Conservation (phyloP, 331 rosid genomes). For the Cydonia oblonga region DNA sequence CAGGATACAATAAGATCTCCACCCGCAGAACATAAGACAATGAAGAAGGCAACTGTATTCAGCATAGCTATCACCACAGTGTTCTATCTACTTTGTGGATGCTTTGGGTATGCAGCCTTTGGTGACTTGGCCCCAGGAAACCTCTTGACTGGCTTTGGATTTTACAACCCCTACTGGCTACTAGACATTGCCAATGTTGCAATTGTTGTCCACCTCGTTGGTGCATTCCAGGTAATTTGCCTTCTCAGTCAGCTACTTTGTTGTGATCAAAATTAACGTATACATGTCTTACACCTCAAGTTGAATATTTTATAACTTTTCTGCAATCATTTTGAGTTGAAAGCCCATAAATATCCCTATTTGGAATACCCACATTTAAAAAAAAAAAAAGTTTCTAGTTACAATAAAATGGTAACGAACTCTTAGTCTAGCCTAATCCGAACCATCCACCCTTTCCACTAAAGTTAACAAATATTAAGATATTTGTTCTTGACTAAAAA, state of each 20-base stretch:
- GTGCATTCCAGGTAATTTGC: constrained; percentile 55
- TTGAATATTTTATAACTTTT: background rate
- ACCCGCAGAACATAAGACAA: constrained; percentile 64
- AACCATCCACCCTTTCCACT: no score
- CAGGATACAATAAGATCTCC: constrained; percentile 65
- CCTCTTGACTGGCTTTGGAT: constrained; percentile 72
- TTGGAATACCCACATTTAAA: no score
- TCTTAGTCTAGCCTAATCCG: no score
- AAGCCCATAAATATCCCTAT: no score
- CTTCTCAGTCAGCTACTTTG: background rate
- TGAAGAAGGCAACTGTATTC: constrained; percentile 53
- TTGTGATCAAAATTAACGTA: background rate
- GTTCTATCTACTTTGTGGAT: constrained; percentile 60
- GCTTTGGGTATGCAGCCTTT: constrained; percentile 71
- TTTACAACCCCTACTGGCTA: constrained; percentile 72
- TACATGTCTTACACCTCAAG: background rate
- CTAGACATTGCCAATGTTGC: constrained; percentile 66
- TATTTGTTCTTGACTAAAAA: no score
- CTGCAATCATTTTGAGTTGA: background rate
- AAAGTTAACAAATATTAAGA: no score
- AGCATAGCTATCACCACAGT: constrained; percentile 46
- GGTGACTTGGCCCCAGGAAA: constrained; percentile 64
- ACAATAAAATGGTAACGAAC: no score
- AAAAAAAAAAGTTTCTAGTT: no score
- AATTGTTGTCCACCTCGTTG: constrained; percentile 59